A percentile compares a stretch with the other conserved stretches of the same genome.
phyloP scores from a whole-genome alignment of 345 rosid genomes.

The Populus euphratica region DNA sequence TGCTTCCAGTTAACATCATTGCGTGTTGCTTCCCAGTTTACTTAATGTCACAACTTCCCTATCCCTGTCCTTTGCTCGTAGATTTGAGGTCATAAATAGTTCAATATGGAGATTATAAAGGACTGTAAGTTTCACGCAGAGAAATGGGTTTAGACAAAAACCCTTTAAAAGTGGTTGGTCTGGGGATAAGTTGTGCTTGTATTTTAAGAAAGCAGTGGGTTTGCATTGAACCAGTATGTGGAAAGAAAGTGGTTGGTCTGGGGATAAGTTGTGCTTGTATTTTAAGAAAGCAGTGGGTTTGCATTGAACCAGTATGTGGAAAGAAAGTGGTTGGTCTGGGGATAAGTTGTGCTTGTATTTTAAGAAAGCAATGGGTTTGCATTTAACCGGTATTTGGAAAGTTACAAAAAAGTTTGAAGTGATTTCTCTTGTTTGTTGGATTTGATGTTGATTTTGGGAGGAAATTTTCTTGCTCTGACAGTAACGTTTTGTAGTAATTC shows the following conservation, averaged over 20 bases:
- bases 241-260: neutral
- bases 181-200: neutral
- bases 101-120: neutral
- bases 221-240: neutral
- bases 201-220: neutral
- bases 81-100: neutral
- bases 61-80: neutral
- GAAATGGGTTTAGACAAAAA: neutral
- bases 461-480: neutral
- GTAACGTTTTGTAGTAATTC: neutral
- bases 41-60: neutral
- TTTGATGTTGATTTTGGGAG: neutral
- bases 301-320: neutral
- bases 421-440: neutral
- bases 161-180: neutral
- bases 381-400: neutral
- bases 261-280: neutral
- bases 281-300: neutral
- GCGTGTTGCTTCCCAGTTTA: neutral
- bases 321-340: neutral
- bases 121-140: neutral
- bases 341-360: neutral
- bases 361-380: neutral
- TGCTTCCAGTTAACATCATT: constrained; percentile 4
- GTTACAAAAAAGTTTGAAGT: neutral